A percentile compares a stretch with the other conserved stretches of the same genome.
phyloP scores from a whole-genome alignment of 2,329 filamentous ascomycete species.

The Beauveria caledonica region DNA sequence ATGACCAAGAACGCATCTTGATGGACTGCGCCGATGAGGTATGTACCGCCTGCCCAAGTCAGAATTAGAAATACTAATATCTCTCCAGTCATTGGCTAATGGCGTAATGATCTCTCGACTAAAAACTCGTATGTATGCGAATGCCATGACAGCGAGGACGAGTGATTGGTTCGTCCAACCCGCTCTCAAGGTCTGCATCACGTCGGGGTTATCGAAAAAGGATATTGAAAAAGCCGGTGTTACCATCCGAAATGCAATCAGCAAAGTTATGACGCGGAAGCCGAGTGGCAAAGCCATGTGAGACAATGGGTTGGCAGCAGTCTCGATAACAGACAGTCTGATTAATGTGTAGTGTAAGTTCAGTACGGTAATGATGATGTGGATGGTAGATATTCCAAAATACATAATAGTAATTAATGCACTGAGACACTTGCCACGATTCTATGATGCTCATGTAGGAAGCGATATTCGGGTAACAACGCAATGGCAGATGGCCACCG shows the following conservation, averaged over 20 bases:
- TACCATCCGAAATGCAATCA: conserved; percentile 83
- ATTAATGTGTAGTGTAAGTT: background rate
- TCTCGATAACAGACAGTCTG: background rate
- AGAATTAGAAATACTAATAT: conserved; percentile 9
- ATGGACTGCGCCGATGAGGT: conserved; percentile 97
- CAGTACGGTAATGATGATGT: background rate
- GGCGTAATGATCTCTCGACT: conserved; percentile 82
- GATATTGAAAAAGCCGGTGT: conserved; percentile 92
- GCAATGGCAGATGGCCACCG: background rate
- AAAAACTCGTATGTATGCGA: conserved; percentile 64
- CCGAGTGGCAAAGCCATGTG: conserved; percentile 31
- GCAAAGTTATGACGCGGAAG: conserved; percentile 73
- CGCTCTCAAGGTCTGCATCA: conserved; percentile 85
- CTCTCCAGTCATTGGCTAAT: conserved; percentile 65
- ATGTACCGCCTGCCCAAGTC: conserved; percentile 22
- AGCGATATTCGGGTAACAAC: background rate
- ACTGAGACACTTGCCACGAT: background rate
- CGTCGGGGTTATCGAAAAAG: conserved; percentile 80
- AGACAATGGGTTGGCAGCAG: background rate
- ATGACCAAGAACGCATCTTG: conserved; percentile 77
- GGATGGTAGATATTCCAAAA: background rate
- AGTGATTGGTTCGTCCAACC: conserved; percentile 63
- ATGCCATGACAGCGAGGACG: conserved; percentile 58
- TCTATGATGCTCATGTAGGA: background rate
- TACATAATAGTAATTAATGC: background rate